Conservation (phyloP, 208 protist genomes). For the Lotmaria passim region DNA sequence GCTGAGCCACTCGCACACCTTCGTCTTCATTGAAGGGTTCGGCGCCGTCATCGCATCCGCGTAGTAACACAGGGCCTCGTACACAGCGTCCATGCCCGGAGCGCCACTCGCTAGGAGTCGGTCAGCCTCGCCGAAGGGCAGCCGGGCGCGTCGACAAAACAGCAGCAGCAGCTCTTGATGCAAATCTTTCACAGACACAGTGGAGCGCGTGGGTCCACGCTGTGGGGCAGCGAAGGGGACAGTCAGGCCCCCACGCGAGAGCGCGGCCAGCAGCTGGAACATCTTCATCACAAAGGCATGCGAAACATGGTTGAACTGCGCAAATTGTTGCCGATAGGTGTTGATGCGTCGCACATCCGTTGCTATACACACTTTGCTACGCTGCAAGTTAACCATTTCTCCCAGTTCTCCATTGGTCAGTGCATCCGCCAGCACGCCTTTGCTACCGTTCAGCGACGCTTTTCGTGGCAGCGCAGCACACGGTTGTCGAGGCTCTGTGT, state of each 20-base stretch:
- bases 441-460: background rate
- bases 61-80: slow-evolving; percentile 19
- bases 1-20: slow-evolving; percentile 2
- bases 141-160: background rate
- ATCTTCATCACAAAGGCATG: slow-evolving; percentile 7
- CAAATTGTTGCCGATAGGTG: slow-evolving; percentile 4
- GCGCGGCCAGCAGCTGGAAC: slow-evolving; percentile 17
- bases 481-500: too few relatives aligned
- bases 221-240: background rate
- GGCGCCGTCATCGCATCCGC: background rate
- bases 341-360: slow-evolving; percentile 13
- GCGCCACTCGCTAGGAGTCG: background rate
- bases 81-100: slow-evolving; percentile 9
- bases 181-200: background rate
- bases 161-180: background rate
- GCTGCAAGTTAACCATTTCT: background rate
- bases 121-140: background rate
- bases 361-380: background rate
- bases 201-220: background rate
- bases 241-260: background rate
- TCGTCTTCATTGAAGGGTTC: background rate
- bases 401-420: background rate
- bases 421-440: background rate
- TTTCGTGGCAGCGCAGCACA: background rate
- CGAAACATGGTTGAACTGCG: slow-evolving; percentile 3